Base-by-base conservation (phyloP, 345 rosid genomes). In the Linum usitatissimum region DNA sequence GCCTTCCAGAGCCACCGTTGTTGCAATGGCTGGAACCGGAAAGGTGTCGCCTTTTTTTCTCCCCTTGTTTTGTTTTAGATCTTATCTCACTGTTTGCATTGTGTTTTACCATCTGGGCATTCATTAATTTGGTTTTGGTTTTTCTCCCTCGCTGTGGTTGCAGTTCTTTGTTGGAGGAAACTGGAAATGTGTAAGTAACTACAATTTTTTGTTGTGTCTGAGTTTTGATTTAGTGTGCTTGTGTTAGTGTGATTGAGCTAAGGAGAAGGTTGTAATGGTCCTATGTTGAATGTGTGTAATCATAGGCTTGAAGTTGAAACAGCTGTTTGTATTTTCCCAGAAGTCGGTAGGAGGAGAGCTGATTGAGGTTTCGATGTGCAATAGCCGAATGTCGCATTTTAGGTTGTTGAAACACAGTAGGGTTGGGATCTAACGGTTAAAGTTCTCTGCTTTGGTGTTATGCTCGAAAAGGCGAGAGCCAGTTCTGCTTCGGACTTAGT, bases 161-260 rank as follows among this genome's bases (percentile, higher is more conserved):
- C 95, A 93, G 99, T 93, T 93, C 74, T 93, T 93, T 76, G 97
- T 93, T 66, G 99, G 99, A 53, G 99, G 99, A 59, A 93, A 93
- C 80, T 93, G 99, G 99, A 93, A 93, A 64, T 93, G 99, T 77
- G 99, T 93, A 86, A 84, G 99, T 73, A 30, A 57, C 57, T 48
- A 18, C 36, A 18, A 34, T 34, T 34, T 42, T 56, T 38, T 42
- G 15, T 45, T 55, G 28, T 23, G 2, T 55, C 38, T 4, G 8
- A 34, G n/a, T 10, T n/a, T 55, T 55, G 59, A 10, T 45, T 45
- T 15, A 6, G 51, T 10, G 51, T 45, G 3, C 4, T 13, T 45
- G 1, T 45, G 51, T 15, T 45, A 4, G 10, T 6, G 0, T 34
- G 38, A 34, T 34, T 5, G 38, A 7, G 38, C 38, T 34, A 34